Base-by-base conservation (phyloP, 352 stramenopile species). In the Phytophthora colocasiae region DNA sequence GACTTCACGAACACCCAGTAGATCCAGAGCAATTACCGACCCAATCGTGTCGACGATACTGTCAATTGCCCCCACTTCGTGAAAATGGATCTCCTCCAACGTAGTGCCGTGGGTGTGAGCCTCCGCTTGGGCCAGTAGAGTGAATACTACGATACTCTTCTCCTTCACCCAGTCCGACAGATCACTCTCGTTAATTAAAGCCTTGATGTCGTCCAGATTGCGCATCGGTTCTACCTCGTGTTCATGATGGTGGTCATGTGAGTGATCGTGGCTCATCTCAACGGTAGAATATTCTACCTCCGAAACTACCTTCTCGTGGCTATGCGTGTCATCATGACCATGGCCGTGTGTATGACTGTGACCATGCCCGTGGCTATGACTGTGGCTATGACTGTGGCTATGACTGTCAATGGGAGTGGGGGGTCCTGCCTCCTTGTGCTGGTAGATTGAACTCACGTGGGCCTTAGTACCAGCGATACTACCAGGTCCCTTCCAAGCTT, bases 31-130 rank as follows among this genome's bases (percentile, higher is more conserved):
- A 9, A 99, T 66, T 31, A 99, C 82, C 1, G 91, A 97, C 1
- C 97, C 97, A 43, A 99, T 92, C 6, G 96, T 99, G 77, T 99
- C 97, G 24, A 99, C 82, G 73, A 99, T 99, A 61, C 91, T 98
- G 82, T 99, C 97, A 63, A 99, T 96, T 15, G 96, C 94, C 22
- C 97, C 97, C 6, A 99, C 97, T 77, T 99, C 97, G 73, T 99
- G 97, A 76, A 99, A 99, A 71, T 99, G 96, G 48, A 99, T 96
- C 62, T 85, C 67, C 10, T 99, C 92, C 26, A 98, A 63, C 4
- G 81, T 80, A 26, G 95, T 95, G 34, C 97, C 96, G 73, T 99
- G 97, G 31, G 95, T 98, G 27, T 92, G 77, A 22, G 96, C 95
- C 67, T 99, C 97, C 1, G 97, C 95, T 54, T 97, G 71, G 3